Base-by-base conservation (phyloP, 176 grass and related monocot species). In the Aechmea fasciata region DNA sequence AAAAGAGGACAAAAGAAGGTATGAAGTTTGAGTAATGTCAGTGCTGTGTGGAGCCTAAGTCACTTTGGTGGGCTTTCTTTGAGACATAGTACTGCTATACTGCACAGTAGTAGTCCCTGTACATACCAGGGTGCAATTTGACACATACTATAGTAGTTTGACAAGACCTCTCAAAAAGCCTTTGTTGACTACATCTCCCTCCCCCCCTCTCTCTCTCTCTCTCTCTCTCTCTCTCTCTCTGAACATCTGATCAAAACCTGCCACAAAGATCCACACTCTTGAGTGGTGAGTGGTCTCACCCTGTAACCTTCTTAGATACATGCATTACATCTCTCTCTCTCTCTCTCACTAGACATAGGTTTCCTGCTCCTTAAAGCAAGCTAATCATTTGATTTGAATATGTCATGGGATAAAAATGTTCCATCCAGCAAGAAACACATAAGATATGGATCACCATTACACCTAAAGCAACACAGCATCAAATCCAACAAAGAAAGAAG, bases 91-190 rank as follows among this genome's bases (percentile, higher is more conserved):
- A 70, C 11, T 53, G 48, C 9, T 41, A 47, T 70, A 52, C 41
- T 67, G 28, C 49, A 70, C 25, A 5, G n/a, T 48, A 5, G n/a
- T 48, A 51, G 47, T 41, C 59, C 41, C 49, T 73, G 81, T 70
- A 19, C 65, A 61, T 67, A 12, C 66, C 25, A 26, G 25, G 25
- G 48, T 52, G 18, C 33, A 41, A 41, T 41, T 41, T 57, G 18
- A 69, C 71, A 52, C 77, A 15, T 11, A 75, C 77, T 77, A 69
- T 82, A 50, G 63, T 78, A 41, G 33, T 41, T 41, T 80, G 80
- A 80, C 71, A 63, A 57, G 83, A 80, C 77, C 29, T 71, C 49
- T 85, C 87, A 65, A 70, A 71, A 66, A 71, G 78, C 72, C 23
- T 74, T 64, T 52, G 53, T 77, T 69, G 52, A 61, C 66, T 69